Evolutionary conservation across 192 early-diverging fungal species (phyloP), one percentile per base, ranked within the genome.

Genomic region (Entomortierella lignicola): DNA sequence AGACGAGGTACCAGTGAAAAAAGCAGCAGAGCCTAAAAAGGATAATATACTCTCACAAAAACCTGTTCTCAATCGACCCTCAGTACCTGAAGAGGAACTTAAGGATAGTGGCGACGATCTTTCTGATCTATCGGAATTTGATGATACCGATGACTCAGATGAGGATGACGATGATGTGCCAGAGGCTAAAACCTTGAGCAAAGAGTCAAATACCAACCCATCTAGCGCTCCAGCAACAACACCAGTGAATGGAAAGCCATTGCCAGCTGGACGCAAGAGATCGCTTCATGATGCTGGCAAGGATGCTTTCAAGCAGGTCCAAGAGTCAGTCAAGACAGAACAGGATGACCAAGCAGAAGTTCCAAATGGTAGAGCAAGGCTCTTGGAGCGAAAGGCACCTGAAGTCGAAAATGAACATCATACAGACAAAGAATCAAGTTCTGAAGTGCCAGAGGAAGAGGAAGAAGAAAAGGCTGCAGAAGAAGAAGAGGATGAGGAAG

Each of bases 71-170:
- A 69, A 79, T 50, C 75, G 75, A 18, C 67, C 75, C 13, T 37
- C 67, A 15, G 58, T 63, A 23, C 50, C 67, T 7, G 75, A 60
- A 30, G 75, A 79, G 13, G 74, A 77, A 18, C 67, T 79, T 11
- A 79, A 79, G 57, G 75, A 79, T 52, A 79, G 75, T 42, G 75
- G 75, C 27, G 75, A 79, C 41, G 75, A 79, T 20, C 58, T 79
- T 1, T 79, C 75, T 0, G 75, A 79, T 29, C 75, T 79, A 0
- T 79, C 75, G 15, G 75, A 79, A 30, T 79, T 79, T 63, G 75
- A 79, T 3, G 75, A 79, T 51, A 66, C 67, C 20, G 75, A 79
- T 41, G 75, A 79, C 39, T 79, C 75, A 8, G 75, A 79, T 50
- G 75, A 74, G 29, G 72, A 79, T 18, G 75, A 79, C 12, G 37